phyloP scores from a whole-genome alignment of 257 asterid species.

The Solanum paucissectum region DNA sequence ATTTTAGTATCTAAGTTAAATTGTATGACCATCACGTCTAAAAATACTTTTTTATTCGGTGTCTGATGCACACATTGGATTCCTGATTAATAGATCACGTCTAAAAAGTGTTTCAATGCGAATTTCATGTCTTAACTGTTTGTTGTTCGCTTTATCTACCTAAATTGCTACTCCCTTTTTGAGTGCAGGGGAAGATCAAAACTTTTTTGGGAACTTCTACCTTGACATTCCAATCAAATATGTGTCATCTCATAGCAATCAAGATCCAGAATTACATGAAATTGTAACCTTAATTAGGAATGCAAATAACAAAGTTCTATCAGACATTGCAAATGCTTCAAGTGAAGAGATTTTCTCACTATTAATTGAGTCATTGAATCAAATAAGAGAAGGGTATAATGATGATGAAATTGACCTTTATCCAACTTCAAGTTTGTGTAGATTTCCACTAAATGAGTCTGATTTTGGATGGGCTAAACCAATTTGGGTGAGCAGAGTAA shows the following conservation, averaged over 20 bases:
- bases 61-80: not conserved
- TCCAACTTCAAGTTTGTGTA: not conserved
- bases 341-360: not conserved
- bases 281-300: not conserved
- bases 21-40: no score
- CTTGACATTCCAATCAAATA: not conserved
- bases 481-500: not conserved
- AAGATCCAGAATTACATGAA: not conserved
- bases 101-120: no score
- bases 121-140: not conserved
- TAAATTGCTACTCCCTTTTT: not conserved
- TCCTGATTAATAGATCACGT: no score
- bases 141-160: not conserved
- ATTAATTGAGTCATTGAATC: not conserved
- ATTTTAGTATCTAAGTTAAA: no score
- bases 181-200: not conserved
- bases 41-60: no score
- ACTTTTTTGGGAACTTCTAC: not conserved
- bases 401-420: not conserved
- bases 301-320: not conserved
- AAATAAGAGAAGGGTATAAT: not conserved
- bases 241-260: not conserved
- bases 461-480: constrained; percentile 3
- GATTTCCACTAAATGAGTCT: constrained; percentile 1
- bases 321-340: not conserved